Conservation (phyloP, 2,329 filamentous ascomycete species). For the Cyanodermella asteris region DNA sequence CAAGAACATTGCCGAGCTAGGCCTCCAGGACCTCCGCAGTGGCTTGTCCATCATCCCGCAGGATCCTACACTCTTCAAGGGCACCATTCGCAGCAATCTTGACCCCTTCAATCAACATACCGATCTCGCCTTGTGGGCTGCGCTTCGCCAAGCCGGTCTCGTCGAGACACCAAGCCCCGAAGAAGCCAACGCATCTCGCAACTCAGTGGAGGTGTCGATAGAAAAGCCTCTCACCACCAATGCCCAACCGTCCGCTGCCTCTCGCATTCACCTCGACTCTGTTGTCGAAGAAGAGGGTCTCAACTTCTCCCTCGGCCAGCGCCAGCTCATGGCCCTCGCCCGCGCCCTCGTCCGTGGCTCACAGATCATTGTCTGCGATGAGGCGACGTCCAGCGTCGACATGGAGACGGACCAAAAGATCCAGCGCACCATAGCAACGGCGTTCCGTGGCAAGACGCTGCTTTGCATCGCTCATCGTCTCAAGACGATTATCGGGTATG, state of each 20-base stretch:
- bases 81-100: constrained; percentile 10
- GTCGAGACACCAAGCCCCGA: constrained; percentile 25
- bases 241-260: too few species aligned
- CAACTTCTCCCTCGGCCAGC: constrained; percentile 87
- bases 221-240: constrained; percentile 3
- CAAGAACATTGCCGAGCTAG: constrained; percentile 9
- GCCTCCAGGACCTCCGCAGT: constrained; percentile 9
- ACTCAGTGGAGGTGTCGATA: constrained; percentile 14
- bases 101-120: constrained; percentile 12
- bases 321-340: constrained; percentile 85
- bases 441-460: constrained; percentile 69
- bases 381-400: constrained; percentile 81
- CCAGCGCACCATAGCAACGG: constrained; percentile 65
- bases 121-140: constrained; percentile 25
- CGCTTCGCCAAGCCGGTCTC: constrained; percentile 22
- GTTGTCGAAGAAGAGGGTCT: constrained; percentile 82
- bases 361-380: constrained; percentile 90
- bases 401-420: constrained; percentile 96
- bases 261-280: constrained; percentile 60
- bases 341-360: constrained; percentile 70
- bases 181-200: constrained; percentile 24
- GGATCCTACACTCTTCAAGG: constrained; percentile 9
- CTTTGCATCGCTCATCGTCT: constrained; percentile 84
- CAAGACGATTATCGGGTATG: constrained; percentile 81
- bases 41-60: constrained; percentile 11